Base-by-base conservation (phyloP, 208 protist species). In the Naegleria fowleri region DNA sequence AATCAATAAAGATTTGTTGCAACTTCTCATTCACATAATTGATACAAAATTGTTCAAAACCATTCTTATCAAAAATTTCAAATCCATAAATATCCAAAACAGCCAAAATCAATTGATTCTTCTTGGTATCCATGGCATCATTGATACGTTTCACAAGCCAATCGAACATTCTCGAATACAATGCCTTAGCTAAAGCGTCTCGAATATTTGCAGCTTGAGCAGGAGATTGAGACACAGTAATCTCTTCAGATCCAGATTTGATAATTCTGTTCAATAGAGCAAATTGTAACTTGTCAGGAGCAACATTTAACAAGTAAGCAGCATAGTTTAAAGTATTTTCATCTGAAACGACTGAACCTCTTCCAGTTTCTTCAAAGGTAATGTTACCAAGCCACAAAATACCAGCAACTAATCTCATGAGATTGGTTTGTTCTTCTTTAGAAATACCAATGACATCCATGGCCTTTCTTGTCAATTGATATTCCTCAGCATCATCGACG, bases 1-100 rank as follows among this genome's bases (percentile, higher is more conserved):
- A 95, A 43, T 99, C 96, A 90, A 99, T 99, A 92, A 99, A 99
- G 88, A 99, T 98, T 93, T 99, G 98, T 93, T 99, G 98, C 40
- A 99, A 94, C 93, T 99, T 99, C 92, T 99, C 98, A 91, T 99
- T 99, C 59, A 98, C 97, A 92, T 98, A 99, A 94, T 99, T 99
- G 93, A 99, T 99, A 95, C 98, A 99, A 58, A 99, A 98, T 94
- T 99, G 98, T 93, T 99, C 98, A 91, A 99, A 99, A 38, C 95
- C 95, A 93, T 99, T 99, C 55, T 96, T 96, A 29, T 95, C 76
- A 93, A 99, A 98, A 51, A 98, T 97, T 92, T 99, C 98, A 94
- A 99, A 99, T 59, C 98, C 97, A 92, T 98, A 99, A 93, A 99
- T 99, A 92, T 98, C 97, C 22, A 99, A 92, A 91, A 98, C 96